Evolutionary conservation across 768 basidiomycete genomes (phyloP), one percentile per base, ranked within the genome.

Genomic region (Mycena rosella): DNA sequence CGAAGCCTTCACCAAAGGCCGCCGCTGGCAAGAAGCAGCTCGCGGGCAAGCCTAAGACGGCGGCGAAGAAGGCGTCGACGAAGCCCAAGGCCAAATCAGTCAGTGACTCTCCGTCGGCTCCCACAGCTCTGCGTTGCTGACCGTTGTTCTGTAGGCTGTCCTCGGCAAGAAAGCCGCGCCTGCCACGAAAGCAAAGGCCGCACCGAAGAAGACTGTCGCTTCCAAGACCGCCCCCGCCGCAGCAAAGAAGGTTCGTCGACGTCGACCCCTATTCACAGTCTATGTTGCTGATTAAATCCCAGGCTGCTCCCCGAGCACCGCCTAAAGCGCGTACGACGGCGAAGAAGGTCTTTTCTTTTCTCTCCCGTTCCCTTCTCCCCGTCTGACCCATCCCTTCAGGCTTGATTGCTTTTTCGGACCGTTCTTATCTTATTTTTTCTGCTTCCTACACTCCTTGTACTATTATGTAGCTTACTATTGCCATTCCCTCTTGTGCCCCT

Each of bases 41-140:
- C 17, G 59, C 65, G 4, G 51, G 59, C 20, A 60, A 55, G 36
- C 20, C 60, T 17, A 69, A 60, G 32, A 22, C 68, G 5, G 30
- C 34, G 3, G 55, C 67, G 20, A 72, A 68, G 70, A 72, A 72
- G 49, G 36, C 53, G n/a, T 8, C 58, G 22, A 60, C 70, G 15
- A 63, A 44, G 24, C 59, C 70, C 18, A 30, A 27, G 24, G 71
- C 71, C 3, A 72, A 72, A 47, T 63, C 65, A 52, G 71, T 69
- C 8, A 11, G 67, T 65, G n/a, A 2, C 6, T 30, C 18, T 22
- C 17, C 13, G 3, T 32, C 22, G 4, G n/a, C n/a, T n/a, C n/a
- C n/a, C n/a, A n/a, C 38, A 13, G 14, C 38, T 40, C 24, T 4
- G 6, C 32, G 3, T 22, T 24, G 20, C 13, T 51, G 9, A 57